Evolutionary conservation across 2,329 filamentous ascomycete genomes (phyloP).

Genomic region (Botrytis elliptica): DNA sequence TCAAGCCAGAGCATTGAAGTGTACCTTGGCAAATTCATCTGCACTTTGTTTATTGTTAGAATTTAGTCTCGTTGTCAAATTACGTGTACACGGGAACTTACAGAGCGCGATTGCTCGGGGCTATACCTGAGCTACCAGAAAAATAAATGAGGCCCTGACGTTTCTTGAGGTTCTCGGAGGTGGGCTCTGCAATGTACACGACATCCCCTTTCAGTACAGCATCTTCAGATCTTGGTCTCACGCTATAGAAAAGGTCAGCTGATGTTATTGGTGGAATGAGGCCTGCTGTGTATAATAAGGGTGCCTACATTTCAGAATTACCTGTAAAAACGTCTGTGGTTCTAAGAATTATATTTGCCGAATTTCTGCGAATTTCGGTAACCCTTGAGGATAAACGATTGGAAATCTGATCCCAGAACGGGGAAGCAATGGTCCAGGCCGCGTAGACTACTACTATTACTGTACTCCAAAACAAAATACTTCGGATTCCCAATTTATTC

Average conservation of each 20-base stretch:
- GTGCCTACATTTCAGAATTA: neutral
- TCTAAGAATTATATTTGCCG: neutral
- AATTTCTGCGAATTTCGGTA: neutral
- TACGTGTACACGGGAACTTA: neutral
- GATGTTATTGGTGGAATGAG: neutral
- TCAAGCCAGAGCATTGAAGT: too few relatives aligned
- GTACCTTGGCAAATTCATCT: slow-evolving; percentile 3
- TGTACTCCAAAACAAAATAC: neutral
- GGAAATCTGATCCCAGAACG: neutral
- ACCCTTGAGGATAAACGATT: neutral
- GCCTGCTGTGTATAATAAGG: neutral
- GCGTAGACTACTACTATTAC: neutral
- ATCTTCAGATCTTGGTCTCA: neutral
- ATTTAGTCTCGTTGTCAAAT: neutral
- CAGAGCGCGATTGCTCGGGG: neutral
- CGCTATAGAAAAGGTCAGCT: neutral
- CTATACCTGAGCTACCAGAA: neutral
- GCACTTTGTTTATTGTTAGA: neutral
- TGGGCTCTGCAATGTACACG: neutral
- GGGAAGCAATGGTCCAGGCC: neutral
- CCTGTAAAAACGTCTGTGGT: neutral
- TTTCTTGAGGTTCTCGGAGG: neutral
- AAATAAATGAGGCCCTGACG: neutral
- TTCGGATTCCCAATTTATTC: neutral
- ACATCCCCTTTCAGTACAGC: neutral